phyloP scores from a whole-genome alignment of 2,329 filamentous ascomycete genomes.

The Acrocalymma vagum region DNA sequence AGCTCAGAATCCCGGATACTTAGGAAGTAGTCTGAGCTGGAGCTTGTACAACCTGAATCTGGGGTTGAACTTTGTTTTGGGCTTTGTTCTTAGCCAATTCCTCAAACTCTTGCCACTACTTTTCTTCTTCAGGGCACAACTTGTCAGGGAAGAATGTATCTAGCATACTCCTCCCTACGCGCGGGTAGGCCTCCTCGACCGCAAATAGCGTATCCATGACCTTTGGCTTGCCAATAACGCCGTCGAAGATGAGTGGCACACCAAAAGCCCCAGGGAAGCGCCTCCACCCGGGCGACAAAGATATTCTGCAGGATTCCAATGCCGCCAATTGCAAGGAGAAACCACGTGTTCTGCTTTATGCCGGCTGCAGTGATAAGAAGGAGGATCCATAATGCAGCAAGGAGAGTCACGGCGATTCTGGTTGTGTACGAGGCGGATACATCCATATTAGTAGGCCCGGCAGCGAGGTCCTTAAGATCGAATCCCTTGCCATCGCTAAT shows the following conservation, averaged over 20 bases:
- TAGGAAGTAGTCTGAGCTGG: too few species aligned
- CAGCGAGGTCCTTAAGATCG: conserved; percentile 23
- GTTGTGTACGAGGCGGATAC: conserved; percentile 13
- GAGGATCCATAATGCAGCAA: conserved; percentile 19
- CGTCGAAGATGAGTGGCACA: too few species aligned
- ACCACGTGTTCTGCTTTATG: conserved; percentile 25
- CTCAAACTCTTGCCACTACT: too few species aligned
- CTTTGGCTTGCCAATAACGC: not conserved
- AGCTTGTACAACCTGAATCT: too few species aligned
- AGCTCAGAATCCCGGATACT: too few species aligned
- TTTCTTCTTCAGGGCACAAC: too few species aligned
- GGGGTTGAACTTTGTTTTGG: too few species aligned
- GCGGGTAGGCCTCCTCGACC: not conserved
- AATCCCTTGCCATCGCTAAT: conserved; percentile 12
- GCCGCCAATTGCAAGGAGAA: conserved; percentile 25
- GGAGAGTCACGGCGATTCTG: conserved; percentile 9
- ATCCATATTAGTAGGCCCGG: conserved; percentile 19
- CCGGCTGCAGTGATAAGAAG: conserved; percentile 26
- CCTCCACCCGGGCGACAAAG: conserved; percentile 24
- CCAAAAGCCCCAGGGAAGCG: conserved; percentile 16
- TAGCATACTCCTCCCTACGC: conserved; percentile 1
- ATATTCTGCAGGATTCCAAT: conserved; percentile 33
- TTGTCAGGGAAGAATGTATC: conserved; percentile 4
- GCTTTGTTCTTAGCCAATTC: too few species aligned
- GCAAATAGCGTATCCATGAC: conserved; percentile 2